Evolutionary conservation across 73 alveolate species (phyloP).

Genomic region (Paramecium sonneborni): DNA sequence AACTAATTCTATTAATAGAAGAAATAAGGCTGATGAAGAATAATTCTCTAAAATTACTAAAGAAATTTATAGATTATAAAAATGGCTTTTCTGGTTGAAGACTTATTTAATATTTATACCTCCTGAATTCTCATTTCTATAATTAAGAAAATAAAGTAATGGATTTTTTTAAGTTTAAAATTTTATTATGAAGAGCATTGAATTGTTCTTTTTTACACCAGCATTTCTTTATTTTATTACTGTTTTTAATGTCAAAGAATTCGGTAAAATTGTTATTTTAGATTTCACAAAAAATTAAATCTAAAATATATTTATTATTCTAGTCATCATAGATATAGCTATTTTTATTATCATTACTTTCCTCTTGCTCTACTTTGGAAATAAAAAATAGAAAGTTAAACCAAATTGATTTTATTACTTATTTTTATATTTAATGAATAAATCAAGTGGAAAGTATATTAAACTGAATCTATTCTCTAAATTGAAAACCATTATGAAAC

Average conservation of each 20-base stretch:
- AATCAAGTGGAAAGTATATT: background rate
- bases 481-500: background rate
- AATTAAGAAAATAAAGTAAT: background rate
- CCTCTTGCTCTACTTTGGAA: background rate
- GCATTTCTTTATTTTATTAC: background rate
- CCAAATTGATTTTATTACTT: background rate
- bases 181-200: conserved; percentile 6
- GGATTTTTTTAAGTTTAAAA: conserved; percentile 42
- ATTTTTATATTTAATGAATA: background rate
- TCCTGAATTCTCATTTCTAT: conserved; percentile 14
- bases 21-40: background rate
- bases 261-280: background rate
- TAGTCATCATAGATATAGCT: background rate
- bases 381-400: background rate
- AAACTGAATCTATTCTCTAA: background rate
- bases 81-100: background rate
- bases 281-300: background rate
- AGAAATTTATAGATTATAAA: background rate
- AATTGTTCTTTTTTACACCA: background rate
- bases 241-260: background rate
- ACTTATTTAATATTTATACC: conserved; percentile 14
- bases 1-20: background rate
- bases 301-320: background rate
- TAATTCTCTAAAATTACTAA: background rate
- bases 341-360: background rate